Percentiles rank a stretch among this genome's conserved stretches.
Evolutionary conservation across 2,329 filamentous ascomycete species (phyloP).

Genomic region (Trichoderma arundinaceum): DNA sequence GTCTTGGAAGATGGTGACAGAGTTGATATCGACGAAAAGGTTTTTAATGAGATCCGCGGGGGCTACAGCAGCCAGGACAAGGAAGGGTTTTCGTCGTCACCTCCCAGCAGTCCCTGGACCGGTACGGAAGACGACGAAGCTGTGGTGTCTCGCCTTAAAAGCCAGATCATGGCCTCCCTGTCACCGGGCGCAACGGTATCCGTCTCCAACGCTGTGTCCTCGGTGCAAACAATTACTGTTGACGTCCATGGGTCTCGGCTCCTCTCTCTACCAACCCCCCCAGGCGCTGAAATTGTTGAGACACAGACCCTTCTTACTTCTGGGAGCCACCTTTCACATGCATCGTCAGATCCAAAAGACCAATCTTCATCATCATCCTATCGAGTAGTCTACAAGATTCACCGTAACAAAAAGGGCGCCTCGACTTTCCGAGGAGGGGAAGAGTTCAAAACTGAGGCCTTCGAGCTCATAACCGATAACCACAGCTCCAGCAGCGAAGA

Average conservation of each 20-base stretch:
- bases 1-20: constrained; percentile 64
- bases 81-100: neutral
- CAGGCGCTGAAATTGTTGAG: constrained; percentile 65
- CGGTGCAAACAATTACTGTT: constrained; percentile 68
- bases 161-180: constrained; percentile 60
- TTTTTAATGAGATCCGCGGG: neutral
- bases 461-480: constrained; percentile 31
- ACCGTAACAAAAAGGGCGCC: constrained; percentile 56
- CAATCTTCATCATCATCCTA: constrained; percentile 45
- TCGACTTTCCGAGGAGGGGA: constrained; percentile 48
- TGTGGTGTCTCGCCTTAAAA: constrained; percentile 52
- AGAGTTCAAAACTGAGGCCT: constrained; percentile 38
- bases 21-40: constrained; percentile 57
- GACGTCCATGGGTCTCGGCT: constrained; percentile 62
- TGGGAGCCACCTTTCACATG: constrained; percentile 24
- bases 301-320: constrained; percentile 43
- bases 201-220: constrained; percentile 63
- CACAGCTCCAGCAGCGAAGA: constrained; percentile 13
- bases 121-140: constrained; percentile 49
- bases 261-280: constrained; percentile 59
- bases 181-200: constrained; percentile 63
- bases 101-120: neutral
- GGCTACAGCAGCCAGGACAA: neutral
- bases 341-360: constrained; percentile 36
- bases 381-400: constrained; percentile 65